Evolutionary conservation across 2,329 filamentous ascomycete species (phyloP), one percentile per base, ranked within the genome.

Genomic region (Beauveria asiatica): DNA sequence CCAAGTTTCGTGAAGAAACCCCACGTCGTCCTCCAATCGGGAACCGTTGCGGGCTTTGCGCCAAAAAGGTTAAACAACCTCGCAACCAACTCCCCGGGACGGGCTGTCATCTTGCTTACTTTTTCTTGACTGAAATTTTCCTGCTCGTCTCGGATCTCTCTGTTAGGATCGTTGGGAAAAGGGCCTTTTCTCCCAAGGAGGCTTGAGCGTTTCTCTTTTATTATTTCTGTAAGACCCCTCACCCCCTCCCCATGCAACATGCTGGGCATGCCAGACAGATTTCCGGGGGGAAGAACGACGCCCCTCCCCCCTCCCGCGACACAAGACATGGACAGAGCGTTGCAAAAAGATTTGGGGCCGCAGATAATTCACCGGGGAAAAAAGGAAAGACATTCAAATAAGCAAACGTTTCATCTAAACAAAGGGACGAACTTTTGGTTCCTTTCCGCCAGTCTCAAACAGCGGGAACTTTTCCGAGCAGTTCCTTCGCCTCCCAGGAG

Each of bases 121-220:
- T 46, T 55, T 50, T 51, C 46, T 50, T 17, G 45, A n/a, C 23
- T 58, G 33, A 37, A 37, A 37, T 37, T 45, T 51, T 58, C 25
- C 39, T 17, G 45, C 17, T n/a, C 44, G 56, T 58, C 39, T 59
- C 46, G 27, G 48, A 52, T 39, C 48, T 25, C 33, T 17, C 44
- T 21, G 23, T 8, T 4, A 27, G 23, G 39, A 54, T 44, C 23
- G 30, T 57, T 48, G 44, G 37, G 10, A 57, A 49, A 27, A n/a
- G 41, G 21, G 23, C 45, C 23, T 13, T 37, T 37, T 37, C 10
- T 37, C 33, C 11, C 11, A 49, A 52, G 16, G 44, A 33, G 55
- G 45, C 55, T 57, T 50, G 37, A 57, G 55, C 55, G 55, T 50
- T 49, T 57, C 55, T 49, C 45, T n/a, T 57, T 57, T 50, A 57